Base-by-base conservation (phyloP, 2,329 filamentous ascomycete genomes). In the Ceratocystis destructans region DNA sequence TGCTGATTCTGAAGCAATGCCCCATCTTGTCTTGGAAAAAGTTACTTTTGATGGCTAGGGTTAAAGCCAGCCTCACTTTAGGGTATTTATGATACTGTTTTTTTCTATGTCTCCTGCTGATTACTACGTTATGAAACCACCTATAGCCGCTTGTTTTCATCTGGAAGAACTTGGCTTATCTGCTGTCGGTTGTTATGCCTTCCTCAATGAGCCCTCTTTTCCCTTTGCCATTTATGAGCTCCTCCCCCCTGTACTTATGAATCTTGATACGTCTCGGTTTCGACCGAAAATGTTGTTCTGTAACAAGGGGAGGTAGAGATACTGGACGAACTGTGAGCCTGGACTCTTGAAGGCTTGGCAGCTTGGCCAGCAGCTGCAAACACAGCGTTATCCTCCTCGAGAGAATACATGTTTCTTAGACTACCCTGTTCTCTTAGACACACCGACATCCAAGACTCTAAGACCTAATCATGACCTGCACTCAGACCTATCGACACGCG, bases 291-390 rank as follows among this genome's bases (percentile, higher is more conserved):
- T 59, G 53, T 37, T 33, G 25, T 31, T 59, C 53, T 59, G 53
- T 59, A 59, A 59, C 53, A 59, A 37, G 53, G 53, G n/a, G 53
- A 59, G 28, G 28, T 4, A 59, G 53, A 33, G 28, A 59, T 59
- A 59, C 53, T 31, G 53, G 53, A 59, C 28, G 53, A 59, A 59
- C 53, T 33, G 53, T 33, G 25, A 20, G 45, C 37, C 37, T 48
- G 15, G 28, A 33, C 53, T 31, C 28, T 33, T n/a, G 28, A 59
- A 15, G 33, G 5, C 53, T 37, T 59, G 53, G 53, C 53, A 20
- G 17, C 53, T 59, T 59, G 53, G 53, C 15, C 3, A 17, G 46
- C 22, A 22, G n/a, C 46, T 22, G 6, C 46, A 50, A 22, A 50
- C 46, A n/a, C 46, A 22, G 46, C 37, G 4, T 41, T 41, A 12